phyloP scores from a whole-genome alignment of 768 basidiomycete species.

The Pisolithus sp. region DNA sequence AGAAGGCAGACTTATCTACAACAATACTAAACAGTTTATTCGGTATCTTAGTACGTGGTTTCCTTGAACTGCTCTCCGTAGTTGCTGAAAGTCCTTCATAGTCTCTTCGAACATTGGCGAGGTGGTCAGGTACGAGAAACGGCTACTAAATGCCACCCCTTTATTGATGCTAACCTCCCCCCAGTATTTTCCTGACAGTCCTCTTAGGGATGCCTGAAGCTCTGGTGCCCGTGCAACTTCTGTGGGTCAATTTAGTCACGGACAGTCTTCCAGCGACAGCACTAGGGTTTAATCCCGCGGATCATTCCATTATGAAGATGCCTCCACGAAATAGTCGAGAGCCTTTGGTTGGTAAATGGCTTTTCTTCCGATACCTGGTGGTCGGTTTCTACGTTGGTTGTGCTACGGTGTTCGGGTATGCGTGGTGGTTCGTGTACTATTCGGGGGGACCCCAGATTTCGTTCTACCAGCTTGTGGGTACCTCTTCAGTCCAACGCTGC shows the following conservation, averaged over 20 bases:
- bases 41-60: constrained; percentile 81
- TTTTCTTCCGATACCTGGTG: constrained; percentile 94
- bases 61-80: neutral
- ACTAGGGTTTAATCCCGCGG: constrained; percentile 95
- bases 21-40: constrained; percentile 99
- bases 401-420: constrained; percentile 95
- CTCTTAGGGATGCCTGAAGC: constrained; percentile 99
- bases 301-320: constrained; percentile 94
- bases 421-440: constrained; percentile 99
- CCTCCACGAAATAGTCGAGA: constrained; percentile 88
- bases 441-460: constrained; percentile 86
- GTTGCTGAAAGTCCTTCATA: constrained; percentile 20
- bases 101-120: constrained; percentile 97
- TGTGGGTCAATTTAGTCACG: constrained; percentile 98
- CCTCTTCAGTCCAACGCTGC: neutral
- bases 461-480: constrained; percentile 83
- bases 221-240: constrained; percentile 92
- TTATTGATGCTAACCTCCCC: constrained; percentile 3
- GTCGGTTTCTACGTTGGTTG: constrained; percentile 91
- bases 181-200: constrained; percentile 92
- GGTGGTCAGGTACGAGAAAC: constrained; percentile 63
- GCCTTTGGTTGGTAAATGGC: constrained; percentile 86
- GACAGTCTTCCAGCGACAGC: constrained; percentile 96
- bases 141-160: neutral
- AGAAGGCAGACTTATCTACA: constrained; percentile 96